Conservation (phyloP, 257 asterid species). For the Solanum sitiens region DNA sequence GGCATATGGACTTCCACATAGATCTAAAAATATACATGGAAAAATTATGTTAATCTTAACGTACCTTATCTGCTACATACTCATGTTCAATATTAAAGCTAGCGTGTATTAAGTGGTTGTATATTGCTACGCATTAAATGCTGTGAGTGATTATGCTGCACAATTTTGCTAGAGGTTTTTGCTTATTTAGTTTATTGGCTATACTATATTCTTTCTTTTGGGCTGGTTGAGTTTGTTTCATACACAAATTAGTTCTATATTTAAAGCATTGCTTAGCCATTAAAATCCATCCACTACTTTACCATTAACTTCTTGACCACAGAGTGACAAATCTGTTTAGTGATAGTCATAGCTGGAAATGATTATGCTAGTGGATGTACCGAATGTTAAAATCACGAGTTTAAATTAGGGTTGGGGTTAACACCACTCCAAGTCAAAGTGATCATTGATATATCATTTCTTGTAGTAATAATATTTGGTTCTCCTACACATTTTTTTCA, state of each 20-base stretch:
- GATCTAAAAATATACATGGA: not conserved
- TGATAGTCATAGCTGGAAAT: not conserved
- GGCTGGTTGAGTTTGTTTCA: not conserved
- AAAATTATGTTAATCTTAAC: not conserved
- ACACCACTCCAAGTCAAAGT: not conserved
- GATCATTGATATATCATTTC: not conserved
- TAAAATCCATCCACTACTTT: not conserved
- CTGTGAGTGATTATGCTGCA: not conserved
- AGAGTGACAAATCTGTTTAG: not conserved
- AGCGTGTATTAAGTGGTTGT: not conserved
- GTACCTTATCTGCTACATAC: not conserved
- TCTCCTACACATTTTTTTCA: slow-evolving; percentile 20
- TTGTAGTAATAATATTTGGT: not conserved
- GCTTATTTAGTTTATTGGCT: not conserved
- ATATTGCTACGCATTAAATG: not conserved
- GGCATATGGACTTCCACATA: not conserved
- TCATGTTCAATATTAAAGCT: not conserved
- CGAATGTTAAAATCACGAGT: not conserved
- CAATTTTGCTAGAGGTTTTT: not conserved
- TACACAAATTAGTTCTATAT: not conserved
- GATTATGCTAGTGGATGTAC: not conserved
- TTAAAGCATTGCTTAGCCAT: not conserved
- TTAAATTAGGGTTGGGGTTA: not conserved
- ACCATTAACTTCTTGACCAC: not conserved
- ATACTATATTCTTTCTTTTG: not conserved